phyloP scores from a whole-genome alignment of 257 asterid genomes.

The Ophiorrhiza pumila region DNA sequence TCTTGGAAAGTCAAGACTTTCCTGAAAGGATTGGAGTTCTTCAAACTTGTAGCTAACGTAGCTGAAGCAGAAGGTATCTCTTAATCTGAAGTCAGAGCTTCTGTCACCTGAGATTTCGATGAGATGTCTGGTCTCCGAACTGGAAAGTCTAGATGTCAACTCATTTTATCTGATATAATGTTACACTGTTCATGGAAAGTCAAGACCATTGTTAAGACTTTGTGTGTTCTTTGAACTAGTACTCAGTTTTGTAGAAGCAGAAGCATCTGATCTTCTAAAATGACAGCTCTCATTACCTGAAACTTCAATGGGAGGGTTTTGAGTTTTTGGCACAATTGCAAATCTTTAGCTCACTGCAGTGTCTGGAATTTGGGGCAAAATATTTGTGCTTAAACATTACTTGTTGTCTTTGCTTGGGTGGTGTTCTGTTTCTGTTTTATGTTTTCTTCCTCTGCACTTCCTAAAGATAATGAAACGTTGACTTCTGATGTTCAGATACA shows the following conservation, averaged over 20 bases:
- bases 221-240: neutral
- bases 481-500: neutral
- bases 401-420: neutral
- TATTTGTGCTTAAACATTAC: neutral
- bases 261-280: neutral
- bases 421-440: neutral
- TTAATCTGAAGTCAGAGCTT: neutral
- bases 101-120: neutral
- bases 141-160: neutral
- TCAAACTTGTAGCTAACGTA: conserved; percentile 67
- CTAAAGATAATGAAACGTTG: neutral
- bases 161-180: neutral
- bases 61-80: conserved; percentile 88
- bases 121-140: neutral
- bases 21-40: conserved; percentile 79
- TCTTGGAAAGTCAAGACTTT: conserved; percentile 91
- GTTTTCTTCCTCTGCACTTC: neutral
- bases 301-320: neutral
- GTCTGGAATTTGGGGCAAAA: neutral
- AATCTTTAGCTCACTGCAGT: neutral
- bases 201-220: neutral
- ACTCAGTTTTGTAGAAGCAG: neutral
- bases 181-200: neutral
- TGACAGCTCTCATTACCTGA: neutral
- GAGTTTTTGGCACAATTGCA: neutral